phyloP scores from a whole-genome alignment of 106 monocot species.

The Amphibolis antarctica region DNA sequence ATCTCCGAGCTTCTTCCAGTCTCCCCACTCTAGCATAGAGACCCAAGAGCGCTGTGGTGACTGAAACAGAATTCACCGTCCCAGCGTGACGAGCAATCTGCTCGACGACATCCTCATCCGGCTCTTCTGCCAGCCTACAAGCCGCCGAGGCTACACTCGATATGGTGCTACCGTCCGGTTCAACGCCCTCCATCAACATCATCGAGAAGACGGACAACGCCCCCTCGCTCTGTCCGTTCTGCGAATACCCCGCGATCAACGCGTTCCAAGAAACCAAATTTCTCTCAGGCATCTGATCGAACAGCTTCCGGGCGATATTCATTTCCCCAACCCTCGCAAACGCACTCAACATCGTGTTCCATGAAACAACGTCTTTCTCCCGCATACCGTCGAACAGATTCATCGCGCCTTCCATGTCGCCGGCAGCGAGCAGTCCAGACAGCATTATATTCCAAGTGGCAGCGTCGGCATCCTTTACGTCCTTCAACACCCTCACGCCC shows the following conservation, averaged over 20 bases:
- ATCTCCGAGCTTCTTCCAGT: conserved; percentile 23
- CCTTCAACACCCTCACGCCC: conserved; percentile 21
- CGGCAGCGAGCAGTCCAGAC: conserved; percentile 10
- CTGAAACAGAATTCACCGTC: conserved; percentile 22
- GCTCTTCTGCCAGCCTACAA: conserved; percentile 3
- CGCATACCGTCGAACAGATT: conserved; percentile 31
- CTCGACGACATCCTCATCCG: conserved; percentile 16
- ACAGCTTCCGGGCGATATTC: conserved; percentile 14
- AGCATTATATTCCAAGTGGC: conserved; percentile 46
- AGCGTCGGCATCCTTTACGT: conserved; percentile 13
- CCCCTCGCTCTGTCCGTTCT: conserved; percentile 17
- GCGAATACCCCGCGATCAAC: conserved; percentile 37
- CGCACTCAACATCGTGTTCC: conserved; percentile 27
- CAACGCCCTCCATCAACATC: conserved; percentile 24
- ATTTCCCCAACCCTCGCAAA: conserved; percentile 16
- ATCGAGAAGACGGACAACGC: conserved; percentile 28
- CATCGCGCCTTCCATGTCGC: conserved; percentile 4
- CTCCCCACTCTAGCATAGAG: conserved; percentile 34
- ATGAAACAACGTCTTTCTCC: conserved; percentile 23
- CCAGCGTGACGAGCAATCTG: conserved; percentile 10
- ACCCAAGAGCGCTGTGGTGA: conserved; percentile 38
- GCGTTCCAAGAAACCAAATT: conserved; percentile 31
- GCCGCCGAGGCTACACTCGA: conserved; percentile 24
- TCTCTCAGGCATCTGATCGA: conserved; percentile 28
- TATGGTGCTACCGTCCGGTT: conserved; percentile 24